These are phyloP conservation scores for Suhomyces atakaporum DNA, from an alignment of 1,139 yeast genomes.

Conservation along the genomic window DNA sequence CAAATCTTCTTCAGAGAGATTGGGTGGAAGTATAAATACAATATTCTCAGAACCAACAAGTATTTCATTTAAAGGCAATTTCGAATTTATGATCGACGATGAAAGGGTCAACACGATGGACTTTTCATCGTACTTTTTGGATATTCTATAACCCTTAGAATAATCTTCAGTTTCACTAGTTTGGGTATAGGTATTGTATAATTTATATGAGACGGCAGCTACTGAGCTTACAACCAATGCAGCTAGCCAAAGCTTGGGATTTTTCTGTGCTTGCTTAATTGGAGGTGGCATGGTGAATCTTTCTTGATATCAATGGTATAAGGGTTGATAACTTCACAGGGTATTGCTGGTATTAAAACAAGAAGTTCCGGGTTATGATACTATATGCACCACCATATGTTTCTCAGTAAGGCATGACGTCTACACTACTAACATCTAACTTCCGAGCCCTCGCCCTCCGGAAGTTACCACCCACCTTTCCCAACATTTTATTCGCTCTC, in stretches of 20 bases:
- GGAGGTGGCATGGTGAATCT: slow-evolving; percentile 8
- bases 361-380: not conserved
- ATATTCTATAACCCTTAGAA: slow-evolving; percentile 8
- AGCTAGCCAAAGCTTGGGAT: slow-evolving; percentile 37
- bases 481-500: slow-evolving; percentile 2
- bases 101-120: slow-evolving; percentile 48
- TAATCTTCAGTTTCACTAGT: slow-evolving; percentile 10
- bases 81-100: slow-evolving; percentile 42
- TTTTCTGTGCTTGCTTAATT: slow-evolving; percentile 14
- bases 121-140: slow-evolving; percentile 33
- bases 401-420: not conserved
- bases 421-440: not conserved
- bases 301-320: too few species aligned
- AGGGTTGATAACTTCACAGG: too few species aligned
- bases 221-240: slow-evolving; percentile 42
- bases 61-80: slow-evolving; percentile 44
- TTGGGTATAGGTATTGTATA: slow-evolving; percentile 27
- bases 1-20: slow-evolving; percentile 45
- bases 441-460: not conserved
- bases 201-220: slow-evolving; percentile 37
- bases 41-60: slow-evolving; percentile 42
- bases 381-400: not conserved
- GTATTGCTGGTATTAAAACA: not conserved
- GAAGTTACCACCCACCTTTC: not conserved
- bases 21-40: slow-evolving; percentile 51